phyloP scores from a whole-genome alignment of 768 basidiomycete species.

The Amanita subjunquillea region DNA sequence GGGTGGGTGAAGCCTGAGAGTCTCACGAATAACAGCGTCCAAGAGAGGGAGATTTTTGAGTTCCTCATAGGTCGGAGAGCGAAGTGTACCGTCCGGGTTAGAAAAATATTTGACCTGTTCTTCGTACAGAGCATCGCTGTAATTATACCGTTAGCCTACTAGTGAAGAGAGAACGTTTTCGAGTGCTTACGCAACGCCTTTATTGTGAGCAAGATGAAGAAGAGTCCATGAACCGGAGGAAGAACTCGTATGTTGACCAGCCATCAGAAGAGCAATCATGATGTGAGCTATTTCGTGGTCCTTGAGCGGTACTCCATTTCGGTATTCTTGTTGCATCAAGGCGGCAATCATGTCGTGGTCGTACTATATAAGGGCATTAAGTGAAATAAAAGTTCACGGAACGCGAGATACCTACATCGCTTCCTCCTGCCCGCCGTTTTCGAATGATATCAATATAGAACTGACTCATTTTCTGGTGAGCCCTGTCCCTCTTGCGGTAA shows the following conservation, averaged over 20 bases:
- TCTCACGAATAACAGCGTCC: slow-evolving; percentile 88
- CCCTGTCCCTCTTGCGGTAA: slow-evolving; percentile 80
- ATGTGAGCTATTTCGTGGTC: slow-evolving; percentile 97
- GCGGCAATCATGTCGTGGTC: slow-evolving; percentile 92
- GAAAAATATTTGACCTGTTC: slow-evolving; percentile 84
- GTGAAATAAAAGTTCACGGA: slow-evolving; percentile 1
- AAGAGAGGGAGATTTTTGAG: slow-evolving; percentile 74
- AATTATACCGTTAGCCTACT: slow-evolving; percentile 3
- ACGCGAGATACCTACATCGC: slow-evolving; percentile 23
- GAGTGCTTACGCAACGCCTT: slow-evolving; percentile 58
- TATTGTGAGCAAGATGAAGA: slow-evolving; percentile 73
- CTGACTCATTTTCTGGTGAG: slow-evolving; percentile 87
- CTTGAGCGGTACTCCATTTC: slow-evolving; percentile 61
- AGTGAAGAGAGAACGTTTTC: background rate
- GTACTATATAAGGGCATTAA: slow-evolving; percentile 21
- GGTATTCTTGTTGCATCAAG: slow-evolving; percentile 76
- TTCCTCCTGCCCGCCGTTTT: slow-evolving; percentile 47
- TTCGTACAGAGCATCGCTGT: slow-evolving; percentile 72
- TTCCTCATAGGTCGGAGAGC: slow-evolving; percentile 78
- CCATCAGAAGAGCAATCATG: slow-evolving; percentile 98
- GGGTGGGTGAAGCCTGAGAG: slow-evolving; percentile 86
- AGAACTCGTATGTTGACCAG: slow-evolving; percentile 97
- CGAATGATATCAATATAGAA: slow-evolving; percentile 86
- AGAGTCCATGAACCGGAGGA: slow-evolving; percentile 87
- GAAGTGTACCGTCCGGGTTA: slow-evolving; percentile 70